Evolutionary conservation across 2,329 filamentous ascomycete genomes (phyloP).

Genomic region (Penicillium sp.): DNA sequence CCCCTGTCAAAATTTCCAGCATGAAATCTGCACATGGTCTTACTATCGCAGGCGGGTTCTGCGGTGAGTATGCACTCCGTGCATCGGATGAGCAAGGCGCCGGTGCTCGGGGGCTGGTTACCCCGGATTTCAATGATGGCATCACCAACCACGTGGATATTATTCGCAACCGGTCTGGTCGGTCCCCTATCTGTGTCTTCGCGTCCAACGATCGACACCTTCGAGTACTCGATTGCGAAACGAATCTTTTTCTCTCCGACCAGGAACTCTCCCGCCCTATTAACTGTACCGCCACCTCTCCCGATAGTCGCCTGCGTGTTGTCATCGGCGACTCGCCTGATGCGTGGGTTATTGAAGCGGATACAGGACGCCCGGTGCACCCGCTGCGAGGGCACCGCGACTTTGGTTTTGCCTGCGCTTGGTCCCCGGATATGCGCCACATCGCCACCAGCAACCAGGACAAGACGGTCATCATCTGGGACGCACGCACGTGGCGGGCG

Average conservation of each 20-base stretch:
- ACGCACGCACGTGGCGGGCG: slow-evolving; percentile 39
- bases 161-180: slow-evolving; percentile 44
- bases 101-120: slow-evolving; percentile 41
- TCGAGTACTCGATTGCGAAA: slow-evolving; percentile 50
- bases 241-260: slow-evolving; percentile 36
- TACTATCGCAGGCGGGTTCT: slow-evolving; percentile 52
- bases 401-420: slow-evolving; percentile 44
- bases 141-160: slow-evolving; percentile 57
- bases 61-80: slow-evolving; percentile 52
- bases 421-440: slow-evolving; percentile 45
- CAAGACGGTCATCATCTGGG: slow-evolving; percentile 44
- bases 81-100: slow-evolving; percentile 40
- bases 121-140: slow-evolving; percentile 38
- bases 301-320: slow-evolving; percentile 41
- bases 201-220: slow-evolving; percentile 54
- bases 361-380: slow-evolving; percentile 38
- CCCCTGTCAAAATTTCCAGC: slow-evolving; percentile 47
- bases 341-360: slow-evolving; percentile 41
- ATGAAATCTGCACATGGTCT: slow-evolving; percentile 47
- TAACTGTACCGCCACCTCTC: slow-evolving; percentile 44
- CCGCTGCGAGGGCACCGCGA: slow-evolving; percentile 39
- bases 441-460: slow-evolving; percentile 45
- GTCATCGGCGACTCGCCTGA: slow-evolving; percentile 42
- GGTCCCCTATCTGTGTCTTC: slow-evolving; percentile 48
- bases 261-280: slow-evolving; percentile 38